These are phyloP conservation scores for Dimargaris verticillata DNA, from an alignment of 192 early-diverging fungal genomes.

Conservation along the genomic window DNA sequence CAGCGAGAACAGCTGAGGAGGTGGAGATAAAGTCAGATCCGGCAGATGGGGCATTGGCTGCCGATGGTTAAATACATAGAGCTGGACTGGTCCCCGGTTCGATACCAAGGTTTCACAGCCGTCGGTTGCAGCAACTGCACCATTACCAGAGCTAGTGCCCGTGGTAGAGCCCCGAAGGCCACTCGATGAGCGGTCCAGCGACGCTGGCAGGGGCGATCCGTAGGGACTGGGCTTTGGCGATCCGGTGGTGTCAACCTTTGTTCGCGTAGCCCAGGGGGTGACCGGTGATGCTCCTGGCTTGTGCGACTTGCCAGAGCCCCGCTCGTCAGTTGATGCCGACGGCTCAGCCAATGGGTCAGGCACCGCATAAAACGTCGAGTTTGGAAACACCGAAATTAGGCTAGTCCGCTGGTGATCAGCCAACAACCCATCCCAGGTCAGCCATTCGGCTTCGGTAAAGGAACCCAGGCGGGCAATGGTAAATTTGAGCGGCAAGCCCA, in stretches of 20 bases:
- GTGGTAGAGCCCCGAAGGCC: not conserved
- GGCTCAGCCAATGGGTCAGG: not conserved
- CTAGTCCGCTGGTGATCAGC: not conserved
- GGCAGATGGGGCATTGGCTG: not conserved
- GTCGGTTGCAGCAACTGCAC: not conserved
- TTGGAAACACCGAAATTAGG: not conserved
- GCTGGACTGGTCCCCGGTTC: slow-evolving; percentile 2
- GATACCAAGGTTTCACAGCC: not conserved
- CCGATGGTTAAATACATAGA: slow-evolving; percentile 11
- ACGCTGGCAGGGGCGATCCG: not conserved
- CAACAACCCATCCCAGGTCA: slow-evolving; percentile 1
- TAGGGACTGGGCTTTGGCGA: not conserved
- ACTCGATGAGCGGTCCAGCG: not conserved
- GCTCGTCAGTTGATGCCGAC: too few species aligned
- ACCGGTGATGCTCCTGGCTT: too few species aligned
- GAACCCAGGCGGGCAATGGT: slow-evolving; percentile 4
- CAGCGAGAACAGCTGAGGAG: not conserved
- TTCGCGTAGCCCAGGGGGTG: too few species aligned
- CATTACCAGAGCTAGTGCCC: not conserved
- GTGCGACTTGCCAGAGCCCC: too few species aligned
- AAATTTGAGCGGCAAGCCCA: slow-evolving; percentile 5
- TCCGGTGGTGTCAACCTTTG: not conserved
- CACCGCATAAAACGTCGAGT: slow-evolving; percentile 7
- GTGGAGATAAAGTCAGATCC: not conserved
- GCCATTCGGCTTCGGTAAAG: not conserved